Evolutionary conservation across 495 filamentous ascomycete genomes (phyloP).

Genomic region (Sordaria brevicollis): DNA sequence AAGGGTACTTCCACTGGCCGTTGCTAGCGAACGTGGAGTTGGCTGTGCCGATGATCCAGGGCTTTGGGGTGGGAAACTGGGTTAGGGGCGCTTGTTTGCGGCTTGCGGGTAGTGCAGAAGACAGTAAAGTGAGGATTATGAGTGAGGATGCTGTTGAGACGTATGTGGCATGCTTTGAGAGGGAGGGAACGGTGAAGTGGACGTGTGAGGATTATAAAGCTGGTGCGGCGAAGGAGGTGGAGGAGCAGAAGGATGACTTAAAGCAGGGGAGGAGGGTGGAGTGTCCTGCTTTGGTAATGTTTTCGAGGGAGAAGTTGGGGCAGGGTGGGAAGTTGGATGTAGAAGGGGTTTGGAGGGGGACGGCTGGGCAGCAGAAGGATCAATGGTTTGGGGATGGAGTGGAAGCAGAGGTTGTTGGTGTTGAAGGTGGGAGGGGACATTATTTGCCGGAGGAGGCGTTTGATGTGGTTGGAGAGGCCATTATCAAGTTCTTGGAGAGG

Average conservation of each 20-base stretch:
- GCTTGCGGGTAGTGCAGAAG: constrained; percentile 17
- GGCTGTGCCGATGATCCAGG: constrained; percentile 32
- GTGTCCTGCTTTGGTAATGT: constrained; percentile 31
- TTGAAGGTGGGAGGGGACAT: constrained; percentile 38
- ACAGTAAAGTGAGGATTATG: constrained; percentile 3
- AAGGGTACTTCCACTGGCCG: constrained; percentile 39
- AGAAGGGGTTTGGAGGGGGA: constrained; percentile 28
- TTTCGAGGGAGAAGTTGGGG: constrained; percentile 23
- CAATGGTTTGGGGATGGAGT: constrained; percentile 29
- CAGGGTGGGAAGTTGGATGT: constrained; percentile 36
- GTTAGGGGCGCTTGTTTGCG: constrained; percentile 17
- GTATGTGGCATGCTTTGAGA: constrained; percentile 31
- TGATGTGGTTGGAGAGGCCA: constrained; percentile 22
- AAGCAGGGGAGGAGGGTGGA: constrained; percentile 32
- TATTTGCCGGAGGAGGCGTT: constrained; percentile 42
- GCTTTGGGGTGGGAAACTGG: constrained; percentile 31
- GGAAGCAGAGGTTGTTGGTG: constrained; percentile 13
- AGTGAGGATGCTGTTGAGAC: constrained; percentile 21
- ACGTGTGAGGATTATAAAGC: constrained; percentile 39
- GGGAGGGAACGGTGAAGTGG: constrained; percentile 23
- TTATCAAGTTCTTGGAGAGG: constrained; percentile 17
- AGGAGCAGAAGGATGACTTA: constrained; percentile 34
- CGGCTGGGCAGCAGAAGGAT: background rate
- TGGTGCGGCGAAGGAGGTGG: constrained; percentile 30
- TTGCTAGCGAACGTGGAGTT: constrained; percentile 38